Conservation (phyloP, 805 yeast genomes). For the Brettanomyces sp. region DNA sequence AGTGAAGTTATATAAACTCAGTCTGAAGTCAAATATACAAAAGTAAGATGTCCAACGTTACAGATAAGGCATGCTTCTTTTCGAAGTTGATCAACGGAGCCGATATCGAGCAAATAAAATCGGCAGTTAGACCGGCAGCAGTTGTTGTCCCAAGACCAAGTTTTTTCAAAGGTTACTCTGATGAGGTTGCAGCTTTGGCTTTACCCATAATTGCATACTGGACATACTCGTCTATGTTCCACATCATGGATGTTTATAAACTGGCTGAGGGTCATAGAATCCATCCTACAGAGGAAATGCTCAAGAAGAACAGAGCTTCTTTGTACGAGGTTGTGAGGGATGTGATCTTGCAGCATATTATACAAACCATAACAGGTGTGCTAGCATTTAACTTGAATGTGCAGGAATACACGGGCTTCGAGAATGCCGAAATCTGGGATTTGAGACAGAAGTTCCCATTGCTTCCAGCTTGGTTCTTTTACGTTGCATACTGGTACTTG, state of each 20-base stretch:
- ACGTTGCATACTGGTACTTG: conserved; percentile 52
- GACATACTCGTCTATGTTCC: conserved; percentile 66
- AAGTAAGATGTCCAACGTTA: background rate
- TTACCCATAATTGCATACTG: conserved; percentile 78
- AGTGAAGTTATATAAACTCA: too few relatives aligned
- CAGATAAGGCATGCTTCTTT: background rate
- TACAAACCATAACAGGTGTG: conserved; percentile 69
- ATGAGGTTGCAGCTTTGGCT: conserved; percentile 2
- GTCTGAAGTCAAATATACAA: too few relatives aligned
- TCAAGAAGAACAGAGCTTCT: conserved; percentile 65
- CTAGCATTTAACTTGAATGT: conserved; percentile 49
- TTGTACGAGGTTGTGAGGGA: conserved; percentile 64
- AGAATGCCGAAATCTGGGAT: conserved; percentile 37
- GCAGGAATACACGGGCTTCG: conserved; percentile 41
- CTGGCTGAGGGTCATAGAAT: conserved; percentile 79
- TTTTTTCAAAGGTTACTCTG: background rate
- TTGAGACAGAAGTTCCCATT: conserved; percentile 27
- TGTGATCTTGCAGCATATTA: conserved; percentile 74
- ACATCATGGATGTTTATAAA: conserved; percentile 61
- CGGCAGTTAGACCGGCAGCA: background rate
- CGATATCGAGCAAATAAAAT: background rate
- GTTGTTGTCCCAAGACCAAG: background rate
- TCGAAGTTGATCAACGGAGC: background rate
- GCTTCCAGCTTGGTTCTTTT: conserved; percentile 41
- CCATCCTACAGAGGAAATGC: conserved; percentile 85